Conservation (phyloP, 2,329 filamentous ascomycete species). For the Akanthomyces lecanii region DNA sequence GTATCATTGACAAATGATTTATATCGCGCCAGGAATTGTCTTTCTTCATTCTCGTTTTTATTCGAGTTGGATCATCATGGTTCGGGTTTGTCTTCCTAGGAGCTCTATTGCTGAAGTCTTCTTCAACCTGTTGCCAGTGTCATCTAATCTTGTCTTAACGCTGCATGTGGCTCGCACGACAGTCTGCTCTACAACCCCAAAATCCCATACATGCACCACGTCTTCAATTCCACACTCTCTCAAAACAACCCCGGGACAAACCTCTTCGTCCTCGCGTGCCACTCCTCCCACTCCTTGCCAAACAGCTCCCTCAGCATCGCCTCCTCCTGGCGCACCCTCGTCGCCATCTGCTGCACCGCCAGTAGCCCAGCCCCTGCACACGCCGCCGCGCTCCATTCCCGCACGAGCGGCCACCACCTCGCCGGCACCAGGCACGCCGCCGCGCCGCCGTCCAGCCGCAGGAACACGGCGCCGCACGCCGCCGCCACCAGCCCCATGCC, state of each 20-base stretch:
- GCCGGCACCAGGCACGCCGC: background rate
- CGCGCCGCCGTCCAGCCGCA: conserved; percentile 22
- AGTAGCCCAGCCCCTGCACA: background rate
- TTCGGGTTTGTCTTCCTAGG: too few species aligned
- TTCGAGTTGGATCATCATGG: too few species aligned
- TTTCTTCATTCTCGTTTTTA: too few species aligned
- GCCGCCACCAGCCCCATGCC: conserved; percentile 35
- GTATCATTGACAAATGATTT: background rate
- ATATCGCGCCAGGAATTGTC: too few species aligned
- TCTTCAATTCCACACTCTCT: background rate
- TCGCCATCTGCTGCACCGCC: background rate
- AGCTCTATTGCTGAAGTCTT: too few species aligned
- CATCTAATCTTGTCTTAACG: too few species aligned
- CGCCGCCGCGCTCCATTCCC: background rate
- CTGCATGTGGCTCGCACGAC: too few species aligned
- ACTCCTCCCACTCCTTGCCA: conserved; percentile 15
- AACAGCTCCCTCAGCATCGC: conserved; percentile 14
- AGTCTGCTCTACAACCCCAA: too few species aligned
- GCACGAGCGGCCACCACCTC: background rate
- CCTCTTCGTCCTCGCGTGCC: conserved; percentile 7
- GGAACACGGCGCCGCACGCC: conserved; percentile 30
- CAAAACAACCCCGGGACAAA: conserved; percentile 7
- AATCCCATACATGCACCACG: too few species aligned
- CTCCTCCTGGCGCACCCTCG: conserved; percentile 9
- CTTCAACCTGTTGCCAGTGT: too few species aligned